Base-by-base conservation (phyloP, 306 rosid species). In the Fragaria iinumae region DNA sequence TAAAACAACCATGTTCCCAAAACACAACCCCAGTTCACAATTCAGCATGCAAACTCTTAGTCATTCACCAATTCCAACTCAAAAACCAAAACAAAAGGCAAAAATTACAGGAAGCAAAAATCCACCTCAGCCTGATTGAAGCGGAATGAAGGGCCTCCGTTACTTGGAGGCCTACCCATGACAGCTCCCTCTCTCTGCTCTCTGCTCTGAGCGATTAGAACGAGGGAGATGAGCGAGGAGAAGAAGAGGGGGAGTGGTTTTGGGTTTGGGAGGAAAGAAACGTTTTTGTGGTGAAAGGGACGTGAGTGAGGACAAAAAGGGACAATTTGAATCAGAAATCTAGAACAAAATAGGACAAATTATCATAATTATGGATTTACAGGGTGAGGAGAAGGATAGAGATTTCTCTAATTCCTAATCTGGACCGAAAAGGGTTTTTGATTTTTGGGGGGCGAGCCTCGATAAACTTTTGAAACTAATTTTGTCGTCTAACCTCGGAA, bases 101-200 rank as follows among this genome's bases (percentile, higher is more conserved):
- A 11, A 21, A 34, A 73, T 49, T 53, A 47, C 12, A 44, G 49
- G 2, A 36, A 55, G 70, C 73, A 23, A 59, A 62, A 68, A 59
- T 45, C 25, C 77, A 95, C 99, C 99, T 95, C 99, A 17, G 81
- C 1, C 62, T 79, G 84, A 17, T 85, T 85, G 89, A 95, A 95
- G 75, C 99, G 97, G 82, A 95, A 95, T 87, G 99, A 90, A 50
- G 99, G 99, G 81, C 91, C 92, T 81, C 99, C 99, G 69, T 91
- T 95, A 47, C 97, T 88, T 53, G 97, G 97, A 75, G 97, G 99
- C 83, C 97, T 85, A 86, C 99, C 99, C 99, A 95, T 95, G 44
- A 34, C 38, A 56, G 47, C 73, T 69, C 13, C 69, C 48, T 44
- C 48, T 44, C 48, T 6, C 44, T 14, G 32, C 68, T 64, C 25